Base-by-base conservation (phyloP, 1,139 yeast genomes). In the Martiniozyma asiatica region DNA sequence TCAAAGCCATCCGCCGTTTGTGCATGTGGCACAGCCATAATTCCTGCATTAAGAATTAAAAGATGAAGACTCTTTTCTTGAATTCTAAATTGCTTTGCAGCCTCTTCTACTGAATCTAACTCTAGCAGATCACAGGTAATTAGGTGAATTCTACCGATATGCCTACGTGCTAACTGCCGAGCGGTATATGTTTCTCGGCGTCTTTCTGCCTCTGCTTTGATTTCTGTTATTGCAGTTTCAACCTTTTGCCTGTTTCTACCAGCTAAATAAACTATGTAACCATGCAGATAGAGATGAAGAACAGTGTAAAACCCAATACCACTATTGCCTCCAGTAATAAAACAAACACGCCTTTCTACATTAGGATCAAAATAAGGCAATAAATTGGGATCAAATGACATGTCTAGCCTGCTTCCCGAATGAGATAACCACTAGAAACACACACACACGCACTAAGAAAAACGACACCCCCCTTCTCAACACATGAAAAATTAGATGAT, bases 281-380 rank as follows among this genome's bases (percentile, higher is more conserved):
- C 95, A 45, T 81, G 94, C 32, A 80, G 57, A 45, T 75, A 80
- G 9, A 84, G 61, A 45, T 81, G 92, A 14, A 81, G 56, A 4
- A 69, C 80, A 0, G 92, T 77, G 49, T 60, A 78, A 63, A 73
- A 80, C 4, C 95, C 94, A 14, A 80, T 65, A 0, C 94, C 94
- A 26, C 77, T 65, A 45, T 76, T 79, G 5, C 85, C 93, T 1
- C 94, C 93, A 0, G 92, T 77, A 19, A 82, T 71, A 6, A 81
- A 53, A 0, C 78, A 85, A 3, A 78, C 75, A 35, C 69, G 59
- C 17, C 79, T 59, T 14, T 65, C 66, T 5, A 26, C 20, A 13
- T 41, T 43, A 8, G 57, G 56, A 25, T 44, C 35, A 29, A 37
- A 39, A 20, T 39, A 41, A 1, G 43, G 41, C 5, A 38, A 21